Base-by-base conservation (phyloP, 2,329 filamentous ascomycete genomes). In the Talaromyces amestolkiae region DNA sequence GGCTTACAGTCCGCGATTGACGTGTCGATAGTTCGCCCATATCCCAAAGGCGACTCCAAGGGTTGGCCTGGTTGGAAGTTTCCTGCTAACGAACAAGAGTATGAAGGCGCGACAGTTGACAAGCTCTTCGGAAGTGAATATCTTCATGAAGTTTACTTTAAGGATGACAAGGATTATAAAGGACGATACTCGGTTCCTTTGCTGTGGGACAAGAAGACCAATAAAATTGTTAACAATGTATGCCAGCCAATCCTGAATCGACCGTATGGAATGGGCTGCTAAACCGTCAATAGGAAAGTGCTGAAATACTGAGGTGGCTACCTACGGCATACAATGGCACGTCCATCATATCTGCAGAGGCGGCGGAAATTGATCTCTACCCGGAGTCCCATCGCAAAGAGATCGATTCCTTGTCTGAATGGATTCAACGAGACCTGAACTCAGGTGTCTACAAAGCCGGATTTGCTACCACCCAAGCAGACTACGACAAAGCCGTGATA, bases 31-130 rank as follows among this genome's bases (percentile, higher is more conserved):
- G 86, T 90, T 1, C 85, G 85, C 69, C 84, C 88, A 0, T 90
- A 90, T 67, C 88, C 88, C 0, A 91, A 90, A 72, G 87, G 86
- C 60, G 83, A 88, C 69, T 81, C 84, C 19, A 82, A 84, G 8
- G 87, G 87, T 39, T 89, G 86, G 85, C 85, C 85, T 0, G 87
- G 86, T 15, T 88, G 86, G 86, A 79, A 81, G 35, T 90, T 90
- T 69, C 83, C 86, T 0, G 75, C 75, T 2, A 78, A 79, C 0
- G 73, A 83, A 63, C 76, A 83, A 56, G 79, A 84, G 68, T 89
- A 89, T 70, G 83, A 82, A 19, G 84, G 81, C 17, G 83, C 88
- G 6, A 89, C 87, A 0, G 80, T 83, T 3, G 88, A 90, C 71
- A 81, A 83, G 35, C 78, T 89, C 4, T 89, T 86, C 68, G 79